These are phyloP conservation scores for Mimosa pudica DNA, from an alignment of 306 rosid genomes.

Conservation along the genomic window DNA sequence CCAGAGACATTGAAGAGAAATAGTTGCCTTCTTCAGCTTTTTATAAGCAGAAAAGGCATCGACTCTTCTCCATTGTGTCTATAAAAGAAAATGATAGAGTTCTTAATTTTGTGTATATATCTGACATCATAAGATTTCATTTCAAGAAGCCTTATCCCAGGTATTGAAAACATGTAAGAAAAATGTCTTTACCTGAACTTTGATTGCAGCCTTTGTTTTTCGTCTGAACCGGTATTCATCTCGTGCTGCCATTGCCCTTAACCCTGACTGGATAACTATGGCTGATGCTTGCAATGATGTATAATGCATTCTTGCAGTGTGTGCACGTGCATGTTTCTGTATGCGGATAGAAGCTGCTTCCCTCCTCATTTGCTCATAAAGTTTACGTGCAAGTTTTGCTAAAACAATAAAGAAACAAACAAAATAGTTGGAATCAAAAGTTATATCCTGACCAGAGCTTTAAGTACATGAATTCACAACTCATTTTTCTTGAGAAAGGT, in stretches of 20 bases:
- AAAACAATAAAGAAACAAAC: constrained; percentile 29
- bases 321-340: constrained; percentile 72
- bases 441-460: constrained; percentile 21
- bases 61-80: constrained; percentile 82
- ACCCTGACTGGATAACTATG: constrained; percentile 70
- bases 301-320: constrained; percentile 56
- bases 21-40: constrained; percentile 62
- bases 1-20: constrained; percentile 82
- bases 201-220: constrained; percentile 76
- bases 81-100: constrained; percentile 34
- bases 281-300: constrained; percentile 60
- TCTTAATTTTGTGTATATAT: constrained; percentile 2
- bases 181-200: constrained; percentile 62
- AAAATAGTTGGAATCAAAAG: constrained; percentile 6
- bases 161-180: not conserved
- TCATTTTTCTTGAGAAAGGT: constrained; percentile 24
- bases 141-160: not conserved
- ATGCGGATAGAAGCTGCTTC: constrained; percentile 80
- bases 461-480: constrained; percentile 2
- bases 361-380: constrained; percentile 65
- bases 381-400: constrained; percentile 72
- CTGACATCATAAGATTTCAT: not conserved
- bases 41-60: constrained; percentile 63
- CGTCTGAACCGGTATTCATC: constrained; percentile 63
- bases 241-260: constrained; percentile 82